Evolutionary conservation across 129 eudicot genomes (phyloP), one percentile per base, ranked within the genome.

Genomic region (Lactuca saligna): DNA sequence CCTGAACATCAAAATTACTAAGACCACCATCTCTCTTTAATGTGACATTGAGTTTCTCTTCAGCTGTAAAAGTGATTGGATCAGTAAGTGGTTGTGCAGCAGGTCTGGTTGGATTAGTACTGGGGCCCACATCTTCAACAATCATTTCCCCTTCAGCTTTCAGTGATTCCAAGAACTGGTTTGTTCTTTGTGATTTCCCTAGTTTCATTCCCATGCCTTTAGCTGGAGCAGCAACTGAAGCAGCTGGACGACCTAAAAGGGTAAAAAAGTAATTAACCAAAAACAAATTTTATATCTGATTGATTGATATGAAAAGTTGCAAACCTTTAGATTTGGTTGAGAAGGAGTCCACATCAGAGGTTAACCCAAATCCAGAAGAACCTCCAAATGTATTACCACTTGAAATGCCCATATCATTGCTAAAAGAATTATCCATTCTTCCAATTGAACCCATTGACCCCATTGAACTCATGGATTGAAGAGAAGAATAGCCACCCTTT

Each of bases 191-290:
- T 29, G 87, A 51, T 78, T 87, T 90, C 11, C 97, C 96, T 63
- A 94, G 89, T 83, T 87, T 69, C 99, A 94, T 89, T 55, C 99
- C 99, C 81, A 82, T 82, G 76, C 93, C 93, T 78, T 87, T 94
- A 31, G 93, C 68, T 64, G 99, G 97, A 69, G 97, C 96, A 59
- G 87, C 74, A 78, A 88, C 92, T n/a, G 98, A 73, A 34, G 93
- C 73, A 73, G 97, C 65, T 64, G 88, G 80, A 71, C 88, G 97
- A 63, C 90, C 97, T 87, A 66, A 63, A 55, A 67, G 60, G 54
- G 51, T 3, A 46, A 1, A 46, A 46, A 46, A 12, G 51, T 46
- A 46, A 46, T 9, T 42, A 13, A 59, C 34, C 57, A 39, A 63
- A 56, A 62, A 32, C 29, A 25, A 25, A 25, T 20, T 20, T 20